Conservation (phyloP, 164 flowering plant species). For the Malania oleifera region DNA sequence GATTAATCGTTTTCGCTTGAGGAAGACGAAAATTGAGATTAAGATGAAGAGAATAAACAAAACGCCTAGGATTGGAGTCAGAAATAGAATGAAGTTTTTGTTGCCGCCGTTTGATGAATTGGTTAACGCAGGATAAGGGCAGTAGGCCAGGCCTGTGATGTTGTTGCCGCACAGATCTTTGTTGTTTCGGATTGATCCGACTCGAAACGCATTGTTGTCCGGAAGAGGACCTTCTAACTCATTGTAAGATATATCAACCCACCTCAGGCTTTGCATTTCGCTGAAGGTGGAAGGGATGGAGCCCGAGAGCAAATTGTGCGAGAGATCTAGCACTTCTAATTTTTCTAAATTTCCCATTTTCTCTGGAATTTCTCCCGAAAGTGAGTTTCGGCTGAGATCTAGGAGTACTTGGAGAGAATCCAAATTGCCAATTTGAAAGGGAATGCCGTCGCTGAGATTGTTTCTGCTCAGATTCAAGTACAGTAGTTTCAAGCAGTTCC, state of each 20-base stretch:
- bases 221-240: conserved; percentile 19
- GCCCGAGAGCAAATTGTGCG: conserved; percentile 22
- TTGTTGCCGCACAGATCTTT: conserved; percentile 21
- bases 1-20: too few species aligned
- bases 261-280: conserved; percentile 8
- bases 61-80: conserved; percentile 6
- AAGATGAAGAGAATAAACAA: conserved; percentile 3
- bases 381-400: conserved; percentile 6
- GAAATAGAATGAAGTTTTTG: background rate
- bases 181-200: conserved; percentile 13
- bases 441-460: conserved; percentile 13
- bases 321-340: conserved; percentile 17
- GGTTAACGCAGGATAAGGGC: too few species aligned
- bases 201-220: conserved; percentile 12
- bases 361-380: conserved; percentile 13
- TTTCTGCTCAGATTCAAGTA: conserved; percentile 20
- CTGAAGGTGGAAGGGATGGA: conserved; percentile 8
- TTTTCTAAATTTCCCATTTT: conserved; percentile 3
- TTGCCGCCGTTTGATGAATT: background rate
- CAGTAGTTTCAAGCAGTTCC: background rate
- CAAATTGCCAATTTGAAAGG: conserved; percentile 10
- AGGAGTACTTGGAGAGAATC: background rate
- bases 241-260: conserved; percentile 18
- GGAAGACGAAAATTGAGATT: background rate
- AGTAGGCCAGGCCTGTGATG: conserved; percentile 9